These are phyloP conservation scores for Phylloporus arenicola DNA, from an alignment of 768 basidiomycete species.

Conservation along the genomic window DNA sequence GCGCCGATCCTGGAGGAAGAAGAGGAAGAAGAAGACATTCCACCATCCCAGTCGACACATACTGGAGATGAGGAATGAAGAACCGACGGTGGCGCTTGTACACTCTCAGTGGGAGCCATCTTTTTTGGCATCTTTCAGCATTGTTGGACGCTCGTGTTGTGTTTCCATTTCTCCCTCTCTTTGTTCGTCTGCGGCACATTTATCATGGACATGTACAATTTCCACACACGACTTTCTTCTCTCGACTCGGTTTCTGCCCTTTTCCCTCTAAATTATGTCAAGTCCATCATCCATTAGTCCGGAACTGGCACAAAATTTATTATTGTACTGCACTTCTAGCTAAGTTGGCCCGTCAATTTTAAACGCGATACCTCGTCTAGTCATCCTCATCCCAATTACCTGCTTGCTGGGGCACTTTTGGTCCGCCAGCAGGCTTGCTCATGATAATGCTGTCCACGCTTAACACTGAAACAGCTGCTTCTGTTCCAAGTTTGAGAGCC, in stretches of 20 bases:
- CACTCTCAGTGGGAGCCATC: conserved; percentile 2
- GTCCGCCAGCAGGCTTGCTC: conserved; percentile 88
- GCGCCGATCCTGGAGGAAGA: conserved; percentile 65
- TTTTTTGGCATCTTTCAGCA: conserved; percentile 6
- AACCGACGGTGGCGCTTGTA: conserved; percentile 8
- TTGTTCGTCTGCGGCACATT: conserved; percentile 17
- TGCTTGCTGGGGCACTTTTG: conserved; percentile 81
- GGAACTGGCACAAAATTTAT: conserved; percentile 22
- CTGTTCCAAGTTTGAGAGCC: conserved; percentile 87
- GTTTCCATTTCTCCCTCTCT: conserved; percentile 4
- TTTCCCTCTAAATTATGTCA: conserved; percentile 5
- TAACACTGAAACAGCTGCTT: conserved; percentile 85
- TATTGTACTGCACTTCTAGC: conserved; percentile 25
- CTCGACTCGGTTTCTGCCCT: conserved; percentile 1
- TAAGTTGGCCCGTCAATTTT: conserved; percentile 8
- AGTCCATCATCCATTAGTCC: conserved; percentile 13
- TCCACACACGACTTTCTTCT: conserved; percentile 6
- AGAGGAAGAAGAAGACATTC: conserved; percentile 42
- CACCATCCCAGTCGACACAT: conserved; percentile 23
- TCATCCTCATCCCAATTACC: conserved; percentile 82
- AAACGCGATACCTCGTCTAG: conserved; percentile 21
- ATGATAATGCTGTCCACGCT: conserved; percentile 98
- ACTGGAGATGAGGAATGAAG: conserved; percentile 20
- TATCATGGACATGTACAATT: conserved; percentile 33
- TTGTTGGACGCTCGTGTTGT: conserved; percentile 23